Evolutionary conservation across 2,329 filamentous ascomycete species (phyloP).

Genomic region (Penicillium sp.): DNA sequence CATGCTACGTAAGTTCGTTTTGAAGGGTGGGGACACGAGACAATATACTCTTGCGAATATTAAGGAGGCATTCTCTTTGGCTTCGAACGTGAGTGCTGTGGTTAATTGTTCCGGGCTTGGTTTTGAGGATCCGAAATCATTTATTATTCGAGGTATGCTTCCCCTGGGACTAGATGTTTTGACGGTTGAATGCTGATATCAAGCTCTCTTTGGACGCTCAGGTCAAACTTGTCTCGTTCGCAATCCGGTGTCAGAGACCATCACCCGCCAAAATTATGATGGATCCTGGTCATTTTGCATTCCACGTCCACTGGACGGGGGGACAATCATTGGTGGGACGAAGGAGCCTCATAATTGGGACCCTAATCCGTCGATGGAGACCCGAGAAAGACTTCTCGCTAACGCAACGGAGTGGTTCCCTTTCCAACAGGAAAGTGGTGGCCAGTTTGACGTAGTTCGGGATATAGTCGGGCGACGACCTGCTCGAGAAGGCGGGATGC

Average conservation of each 20-base stretch:
- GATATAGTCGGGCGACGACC: slow-evolving; percentile 49
- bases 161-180: neutral
- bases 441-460: slow-evolving; percentile 44
- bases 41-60: slow-evolving; percentile 29
- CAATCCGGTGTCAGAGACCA: slow-evolving; percentile 44
- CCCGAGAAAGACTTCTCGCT: slow-evolving; percentile 49
- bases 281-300: slow-evolving; percentile 65
- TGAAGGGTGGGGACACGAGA: slow-evolving; percentile 37
- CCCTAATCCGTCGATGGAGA: slow-evolving; percentile 48
- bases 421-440: slow-evolving; percentile 35
- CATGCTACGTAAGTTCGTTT: slow-evolving; percentile 42
- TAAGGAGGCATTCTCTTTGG: slow-evolving; percentile 41
- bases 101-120: slow-evolving; percentile 49
- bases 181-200: neutral
- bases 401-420: slow-evolving; percentile 44
- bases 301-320: slow-evolving; percentile 61
- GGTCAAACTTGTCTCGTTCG: slow-evolving; percentile 51
- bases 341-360: slow-evolving; percentile 62
- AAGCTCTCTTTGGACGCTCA: slow-evolving; percentile 9
- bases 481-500: slow-evolving; percentile 48
- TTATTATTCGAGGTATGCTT: slow-evolving; percentile 43
- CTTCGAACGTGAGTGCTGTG: slow-evolving; percentile 35
- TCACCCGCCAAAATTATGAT: slow-evolving; percentile 63
- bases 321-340: slow-evolving; percentile 66
- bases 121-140: slow-evolving; percentile 43